Conservation (phyloP, 2,329 filamentous ascomycete genomes). For the Paramyrothecium sp. region DNA sequence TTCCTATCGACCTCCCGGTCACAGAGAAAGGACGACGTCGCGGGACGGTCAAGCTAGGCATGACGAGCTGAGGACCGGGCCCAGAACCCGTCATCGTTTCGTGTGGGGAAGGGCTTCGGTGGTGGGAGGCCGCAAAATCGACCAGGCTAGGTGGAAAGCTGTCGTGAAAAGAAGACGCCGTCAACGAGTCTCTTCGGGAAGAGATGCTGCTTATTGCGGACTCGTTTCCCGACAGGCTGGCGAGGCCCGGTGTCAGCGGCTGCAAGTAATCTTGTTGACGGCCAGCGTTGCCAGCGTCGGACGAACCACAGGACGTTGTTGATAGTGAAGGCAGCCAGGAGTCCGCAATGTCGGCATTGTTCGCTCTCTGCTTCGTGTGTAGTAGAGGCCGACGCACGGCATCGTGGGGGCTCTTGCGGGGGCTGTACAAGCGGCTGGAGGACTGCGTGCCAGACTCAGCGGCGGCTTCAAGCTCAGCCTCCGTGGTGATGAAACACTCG, state of each 20-base stretch:
- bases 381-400: not conserved
- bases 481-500: constrained; percentile 33
- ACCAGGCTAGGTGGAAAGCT: constrained; percentile 19
- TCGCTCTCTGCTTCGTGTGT: not conserved
- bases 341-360: not conserved
- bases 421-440: not conserved
- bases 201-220: constrained; percentile 45
- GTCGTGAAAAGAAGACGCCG: constrained; percentile 36
- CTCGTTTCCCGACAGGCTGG: constrained; percentile 21
- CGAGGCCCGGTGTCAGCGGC: constrained; percentile 23
- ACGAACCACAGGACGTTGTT: not conserved
- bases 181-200: constrained; percentile 51
- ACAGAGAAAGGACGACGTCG: constrained; percentile 85
- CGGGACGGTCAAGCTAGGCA: constrained; percentile 94
- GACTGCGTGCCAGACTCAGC: constrained; percentile 12
- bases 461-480: constrained; percentile 25
- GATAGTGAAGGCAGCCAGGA: not conserved
- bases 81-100: constrained; percentile 15
- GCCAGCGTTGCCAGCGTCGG: constrained; percentile 15
- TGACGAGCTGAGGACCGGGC: constrained; percentile 77
- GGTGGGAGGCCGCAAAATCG: constrained; percentile 11
- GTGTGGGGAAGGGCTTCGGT: constrained; percentile 12
- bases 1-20: constrained; percentile 78
- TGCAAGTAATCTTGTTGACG: constrained; percentile 16
- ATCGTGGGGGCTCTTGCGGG: not conserved